Base-by-base conservation (phyloP, 1,139 yeast genomes). In the Meyerozyma carpophila region DNA sequence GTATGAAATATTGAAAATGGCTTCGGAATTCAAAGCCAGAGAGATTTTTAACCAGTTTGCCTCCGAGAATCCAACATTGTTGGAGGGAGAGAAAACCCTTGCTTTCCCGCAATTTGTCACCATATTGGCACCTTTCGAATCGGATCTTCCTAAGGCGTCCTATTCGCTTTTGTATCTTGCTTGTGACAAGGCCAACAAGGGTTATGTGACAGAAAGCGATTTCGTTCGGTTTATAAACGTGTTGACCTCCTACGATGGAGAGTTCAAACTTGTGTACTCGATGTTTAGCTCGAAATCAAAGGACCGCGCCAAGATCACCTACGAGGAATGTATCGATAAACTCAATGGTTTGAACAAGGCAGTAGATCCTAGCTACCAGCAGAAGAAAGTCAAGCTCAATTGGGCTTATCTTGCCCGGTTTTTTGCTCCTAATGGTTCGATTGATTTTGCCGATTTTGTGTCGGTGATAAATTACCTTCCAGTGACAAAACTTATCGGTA, bases 121-220 rank as follows among this genome's bases (percentile, higher is more conserved):
- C 39, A 59, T 73, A 42, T 61, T 73, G 48, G 62, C 76, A 18
- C 78, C 78, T 10, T 71, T 70, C 50, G 65, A 66, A 37, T 57
- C 67, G 34, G 78, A 73, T 52, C 58, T 72, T 39, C 73, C 75
- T 10, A 64, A 59, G 43, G 64, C 65, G 41, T 57, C 75, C 8
- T 71, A 63, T 46, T 62, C 76, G 3, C 61, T 84, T 48, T 75
- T 84, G 43, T 84, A 81, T 55, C 68, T 83, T 44, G 74, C 84
- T 34, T 81, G 88, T 24, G 93, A 84, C 58, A 70, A 72, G 44
- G 73, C 74, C 37, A 70, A 71, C 46, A 83, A 82, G 54, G 91
- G 91, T 1, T 82, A 71, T 51, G 65, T 84, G 41, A 73, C 74
- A 36, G 74, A 79, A 40, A 57, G 63, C 11, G 90, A 85, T 52